Conservation (phyloP, 2,329 filamentous ascomycete species). For the Spiromastix sp. region DNA sequence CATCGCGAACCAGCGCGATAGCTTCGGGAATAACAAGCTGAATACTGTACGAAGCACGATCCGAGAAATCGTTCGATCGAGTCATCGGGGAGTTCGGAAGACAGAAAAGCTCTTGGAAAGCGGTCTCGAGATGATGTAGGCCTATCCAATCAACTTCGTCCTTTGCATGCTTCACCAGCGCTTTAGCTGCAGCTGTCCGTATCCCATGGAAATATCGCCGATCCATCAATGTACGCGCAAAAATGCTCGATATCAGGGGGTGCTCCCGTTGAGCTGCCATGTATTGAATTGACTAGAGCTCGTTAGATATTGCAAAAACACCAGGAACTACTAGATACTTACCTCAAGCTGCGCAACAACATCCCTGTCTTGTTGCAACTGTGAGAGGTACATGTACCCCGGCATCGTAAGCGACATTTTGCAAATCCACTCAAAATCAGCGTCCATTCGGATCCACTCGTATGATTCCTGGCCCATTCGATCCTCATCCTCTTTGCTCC, state of each 20-base stretch:
- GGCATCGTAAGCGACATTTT: conserved; percentile 74
- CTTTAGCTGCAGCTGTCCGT: conserved; percentile 70
- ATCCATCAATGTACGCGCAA: conserved; percentile 84
- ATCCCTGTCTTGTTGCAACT: conserved; percentile 92
- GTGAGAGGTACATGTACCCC: conserved; percentile 95
- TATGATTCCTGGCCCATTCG: conserved; percentile 94
- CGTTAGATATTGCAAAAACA: conserved; percentile 11
- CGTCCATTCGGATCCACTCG: conserved; percentile 96
- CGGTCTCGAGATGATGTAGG: conserved; percentile 70
- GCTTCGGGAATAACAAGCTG: conserved; percentile 75
- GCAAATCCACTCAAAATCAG: conserved; percentile 96
- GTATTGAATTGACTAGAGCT: conserved; percentile 58
- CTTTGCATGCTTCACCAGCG: conserved; percentile 65
- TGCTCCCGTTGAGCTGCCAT: conserved; percentile 59
- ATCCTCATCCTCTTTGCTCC: conserved; percentile 78
- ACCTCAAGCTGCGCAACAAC: conserved; percentile 72
- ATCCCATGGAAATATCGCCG: conserved; percentile 89
- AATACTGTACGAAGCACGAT: conserved; percentile 74
- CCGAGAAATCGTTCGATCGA: conserved; percentile 79
- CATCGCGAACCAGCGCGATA: conserved; percentile 67
- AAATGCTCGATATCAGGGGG: conserved; percentile 76
- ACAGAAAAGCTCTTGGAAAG: conserved; percentile 84
- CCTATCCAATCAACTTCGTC: conserved; percentile 66
- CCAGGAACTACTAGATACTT: conserved; percentile 12
- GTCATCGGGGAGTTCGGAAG: conserved; percentile 68